Evolutionary conservation across 2,329 filamentous ascomycete genomes (phyloP), one percentile per base, ranked within the genome.

Genomic region (Ascochyta lentis): DNA sequence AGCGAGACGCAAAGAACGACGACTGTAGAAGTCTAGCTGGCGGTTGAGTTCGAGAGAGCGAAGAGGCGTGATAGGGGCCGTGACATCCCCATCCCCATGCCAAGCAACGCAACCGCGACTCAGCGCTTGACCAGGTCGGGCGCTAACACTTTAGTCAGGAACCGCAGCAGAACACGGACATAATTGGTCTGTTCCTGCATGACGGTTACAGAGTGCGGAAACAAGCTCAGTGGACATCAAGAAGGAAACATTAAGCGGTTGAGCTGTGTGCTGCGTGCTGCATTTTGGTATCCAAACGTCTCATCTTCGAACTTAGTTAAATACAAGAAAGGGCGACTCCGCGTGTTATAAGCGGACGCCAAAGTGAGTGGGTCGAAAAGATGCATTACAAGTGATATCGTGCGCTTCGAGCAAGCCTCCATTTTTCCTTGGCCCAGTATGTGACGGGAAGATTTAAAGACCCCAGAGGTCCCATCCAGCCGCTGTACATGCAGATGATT

Each of bases 401-500:
- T 50, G 58, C 58, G 55, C 29, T 51, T 52, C 49, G 47, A 57
- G 37, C 47, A 37, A 33, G 26, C 41, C 47, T 45, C 41, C 19
- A 23, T 51, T 58, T 38, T 54, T 51, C 50, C 44, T 39, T 43
- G 31, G 31, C 49, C 40, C 53, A 54, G 40, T 59, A 53, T 57
- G 56, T 55, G 49, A 57, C 27, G 53, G 52, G 41, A 16, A 49
- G 52, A 58, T 56, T 37, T 54, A 63, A 56, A 49, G 48, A 53
- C 45, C 23, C n/a, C 46, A 43, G 29, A 48, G 41, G 43, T 44
- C 41, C 37, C 31, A 40, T 42, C 29, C 55, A 50, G 47, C 56
- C 56, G 55, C 60, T 56, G 60, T 56, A 59, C 58, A 68, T 69
- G 61, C 64, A 66, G 58, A 62, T 60, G 54, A 46, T 58, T 61